phyloP scores from a whole-genome alignment of 2,329 filamentous ascomycete species.

The Rhynchosporium secalis region DNA sequence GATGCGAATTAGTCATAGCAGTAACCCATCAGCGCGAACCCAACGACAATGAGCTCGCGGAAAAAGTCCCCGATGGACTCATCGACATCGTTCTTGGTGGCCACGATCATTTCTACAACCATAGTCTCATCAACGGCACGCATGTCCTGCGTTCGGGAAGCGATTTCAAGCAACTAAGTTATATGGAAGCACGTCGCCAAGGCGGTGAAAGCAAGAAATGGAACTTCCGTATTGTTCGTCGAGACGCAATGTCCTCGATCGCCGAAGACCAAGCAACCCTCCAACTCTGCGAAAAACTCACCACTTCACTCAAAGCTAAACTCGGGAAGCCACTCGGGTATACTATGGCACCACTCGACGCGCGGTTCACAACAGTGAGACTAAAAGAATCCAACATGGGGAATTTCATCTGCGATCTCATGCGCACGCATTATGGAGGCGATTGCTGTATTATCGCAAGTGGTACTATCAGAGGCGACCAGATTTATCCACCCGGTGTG shows the following conservation, averaged over 20 bases:
- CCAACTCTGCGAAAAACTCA: conserved; percentile 20
- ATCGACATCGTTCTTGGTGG: conserved; percentile 25
- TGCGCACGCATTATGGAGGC: conserved; percentile 22
- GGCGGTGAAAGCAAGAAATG: conserved; percentile 19
- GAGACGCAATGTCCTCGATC: conserved; percentile 19
- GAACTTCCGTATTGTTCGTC: conserved; percentile 21
- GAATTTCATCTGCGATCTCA: conserved; percentile 23
- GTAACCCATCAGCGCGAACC: conserved; percentile 25
- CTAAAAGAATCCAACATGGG: conserved; percentile 26
- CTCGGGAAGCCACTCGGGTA: conserved; percentile 23
- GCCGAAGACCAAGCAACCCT: conserved; percentile 16
- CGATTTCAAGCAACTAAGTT: conserved; percentile 25
- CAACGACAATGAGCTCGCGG: conserved; percentile 24
- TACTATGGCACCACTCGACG: conserved; percentile 21
- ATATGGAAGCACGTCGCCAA: conserved; percentile 21
- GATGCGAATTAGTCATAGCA: conserved; percentile 21
- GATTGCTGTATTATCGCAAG: conserved; percentile 24
- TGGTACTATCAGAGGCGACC: conserved; percentile 23
- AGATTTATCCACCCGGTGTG: conserved; percentile 22
- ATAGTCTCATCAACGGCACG: conserved; percentile 22
- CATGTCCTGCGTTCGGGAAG: conserved; percentile 24
- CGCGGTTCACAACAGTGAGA: conserved; percentile 22
- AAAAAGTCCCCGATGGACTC: conserved; percentile 22
- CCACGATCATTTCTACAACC: conserved; percentile 24
- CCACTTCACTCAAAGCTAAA: conserved; percentile 20